phyloP scores from a whole-genome alignment of 306 rosid species.

The Prunus fruticosa region DNA sequence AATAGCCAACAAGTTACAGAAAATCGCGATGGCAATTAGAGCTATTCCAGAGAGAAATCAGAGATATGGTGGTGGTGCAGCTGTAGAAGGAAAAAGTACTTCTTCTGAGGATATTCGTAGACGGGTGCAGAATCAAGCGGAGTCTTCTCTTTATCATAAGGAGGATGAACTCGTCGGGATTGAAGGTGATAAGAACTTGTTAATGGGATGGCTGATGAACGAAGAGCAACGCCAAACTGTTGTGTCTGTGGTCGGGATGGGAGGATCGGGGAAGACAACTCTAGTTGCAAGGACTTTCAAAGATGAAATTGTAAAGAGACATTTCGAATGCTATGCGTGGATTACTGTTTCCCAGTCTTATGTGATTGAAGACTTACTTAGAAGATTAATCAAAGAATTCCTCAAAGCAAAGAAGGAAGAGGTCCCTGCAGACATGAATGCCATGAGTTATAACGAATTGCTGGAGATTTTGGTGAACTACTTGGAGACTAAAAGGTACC shows the following conservation, averaged over 20 bases:
- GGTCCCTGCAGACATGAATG: too few species aligned
- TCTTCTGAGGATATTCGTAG: not conserved
- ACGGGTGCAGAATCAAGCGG: not conserved
- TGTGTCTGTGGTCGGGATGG: not conserved
- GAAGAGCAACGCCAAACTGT: not conserved
- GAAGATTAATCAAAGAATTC: too few species aligned
- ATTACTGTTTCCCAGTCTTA: conserved; percentile 19
- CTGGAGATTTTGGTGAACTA: too few species aligned
- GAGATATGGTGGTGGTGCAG: not conserved
- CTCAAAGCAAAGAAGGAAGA: too few species aligned
- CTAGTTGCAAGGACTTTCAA: not conserved
- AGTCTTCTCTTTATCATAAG: not conserved
- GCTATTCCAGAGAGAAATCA: not conserved
- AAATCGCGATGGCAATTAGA: not conserved
- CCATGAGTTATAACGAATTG: too few species aligned
- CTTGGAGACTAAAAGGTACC: too few species aligned
- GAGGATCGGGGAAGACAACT: not conserved
- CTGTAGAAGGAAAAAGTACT: not conserved
- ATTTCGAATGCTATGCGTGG: conserved; percentile 1
- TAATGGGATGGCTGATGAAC: not conserved
- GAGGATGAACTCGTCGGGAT: too few species aligned
- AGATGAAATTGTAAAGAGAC: not conserved
- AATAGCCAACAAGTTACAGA: not conserved
- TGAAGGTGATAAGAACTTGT: too few species aligned
- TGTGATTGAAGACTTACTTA: not conserved